Evolutionary conservation across 805 yeast species (phyloP).

Genomic region (Tetrapisispora phaffii): DNA sequence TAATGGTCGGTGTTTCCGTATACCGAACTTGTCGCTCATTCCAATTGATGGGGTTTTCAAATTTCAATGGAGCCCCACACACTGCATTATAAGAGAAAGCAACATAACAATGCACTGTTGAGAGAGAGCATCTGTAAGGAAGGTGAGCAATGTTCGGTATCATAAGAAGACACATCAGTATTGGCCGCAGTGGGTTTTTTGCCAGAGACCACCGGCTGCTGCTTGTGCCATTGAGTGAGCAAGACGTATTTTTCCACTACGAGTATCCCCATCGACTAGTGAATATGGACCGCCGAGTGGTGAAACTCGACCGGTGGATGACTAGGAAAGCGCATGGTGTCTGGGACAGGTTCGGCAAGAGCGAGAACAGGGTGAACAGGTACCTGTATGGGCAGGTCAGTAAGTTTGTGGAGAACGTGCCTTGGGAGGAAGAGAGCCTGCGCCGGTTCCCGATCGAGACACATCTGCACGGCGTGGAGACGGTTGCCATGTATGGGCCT

Average conservation of each 20-base stretch:
- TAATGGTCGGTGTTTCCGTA: no score
- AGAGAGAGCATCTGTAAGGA: no score
- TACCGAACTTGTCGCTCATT: no score
- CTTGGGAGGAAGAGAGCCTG: conserved; percentile 73
- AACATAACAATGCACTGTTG: no score
- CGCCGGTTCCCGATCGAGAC: conserved; percentile 64
- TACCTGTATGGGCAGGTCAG: conserved; percentile 47
- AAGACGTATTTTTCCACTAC: background rate
- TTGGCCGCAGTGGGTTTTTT: background rate
- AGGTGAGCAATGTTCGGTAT: background rate
- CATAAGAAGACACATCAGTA: background rate
- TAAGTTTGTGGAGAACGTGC: conserved; percentile 48
- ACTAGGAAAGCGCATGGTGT: conserved; percentile 40
- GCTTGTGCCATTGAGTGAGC: background rate
- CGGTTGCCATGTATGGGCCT: background rate
- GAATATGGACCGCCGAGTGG: background rate
- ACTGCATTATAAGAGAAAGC: no score
- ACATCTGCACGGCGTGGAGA: conserved; percentile 30
- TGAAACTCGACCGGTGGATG: conserved; percentile 24
- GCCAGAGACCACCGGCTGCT: background rate
- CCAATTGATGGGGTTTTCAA: no score
- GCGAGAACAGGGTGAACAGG: conserved; percentile 48
- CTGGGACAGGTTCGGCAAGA: conserved; percentile 54
- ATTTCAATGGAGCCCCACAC: no score
- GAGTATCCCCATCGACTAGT: background rate